These are phyloP conservation scores for Trichoderma cornu-damae DNA, from an alignment of 2,329 filamentous ascomycete genomes.

Conservation along the genomic window DNA sequence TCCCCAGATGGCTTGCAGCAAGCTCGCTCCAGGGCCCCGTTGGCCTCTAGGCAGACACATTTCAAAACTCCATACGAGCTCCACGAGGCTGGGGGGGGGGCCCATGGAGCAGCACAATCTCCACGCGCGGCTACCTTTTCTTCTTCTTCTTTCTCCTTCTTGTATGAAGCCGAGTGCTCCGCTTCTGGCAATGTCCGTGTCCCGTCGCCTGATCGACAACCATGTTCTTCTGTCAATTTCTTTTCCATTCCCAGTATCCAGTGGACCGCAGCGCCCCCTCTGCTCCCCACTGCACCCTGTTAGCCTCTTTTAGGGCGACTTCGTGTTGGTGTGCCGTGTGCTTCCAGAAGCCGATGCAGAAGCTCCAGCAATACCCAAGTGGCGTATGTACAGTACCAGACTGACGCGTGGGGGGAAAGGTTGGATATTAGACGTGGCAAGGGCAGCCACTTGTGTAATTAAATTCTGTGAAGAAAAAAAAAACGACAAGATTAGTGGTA, in stretches of 20 bases:
- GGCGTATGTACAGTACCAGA: background rate
- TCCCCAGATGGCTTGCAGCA: slow-evolving; percentile 17
- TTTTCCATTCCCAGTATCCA: background rate
- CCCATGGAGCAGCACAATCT: background rate
- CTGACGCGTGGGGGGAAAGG: slow-evolving; percentile 14
- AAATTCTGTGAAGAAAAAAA: slow-evolving; percentile 14
- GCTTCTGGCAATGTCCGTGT: slow-evolving; percentile 12
- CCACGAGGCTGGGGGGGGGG: slow-evolving; percentile 10
- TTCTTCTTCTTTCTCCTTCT: background rate
- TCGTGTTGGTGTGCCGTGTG: slow-evolving; percentile 18
- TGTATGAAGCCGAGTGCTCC: slow-evolving; percentile 6
- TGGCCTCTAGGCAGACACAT: slow-evolving; percentile 18
- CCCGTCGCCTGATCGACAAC: slow-evolving; percentile 14
- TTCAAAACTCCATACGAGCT: slow-evolving; percentile 13
- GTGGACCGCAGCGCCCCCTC: background rate
- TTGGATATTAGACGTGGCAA: background rate
- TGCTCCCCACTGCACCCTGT: background rate
- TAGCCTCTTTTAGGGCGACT: slow-evolving; percentile 6
- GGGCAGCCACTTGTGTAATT: slow-evolving; percentile 17
- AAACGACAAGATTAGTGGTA: background rate
- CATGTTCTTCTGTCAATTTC: background rate
- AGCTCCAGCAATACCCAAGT: slow-evolving; percentile 4
- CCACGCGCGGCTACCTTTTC: background rate
- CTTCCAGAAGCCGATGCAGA: slow-evolving; percentile 21
- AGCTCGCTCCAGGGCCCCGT: slow-evolving; percentile 9